Evolutionary conservation across 2,329 filamentous ascomycete genomes (phyloP).

Genomic region (Biscogniauxia mediterranea): DNA sequence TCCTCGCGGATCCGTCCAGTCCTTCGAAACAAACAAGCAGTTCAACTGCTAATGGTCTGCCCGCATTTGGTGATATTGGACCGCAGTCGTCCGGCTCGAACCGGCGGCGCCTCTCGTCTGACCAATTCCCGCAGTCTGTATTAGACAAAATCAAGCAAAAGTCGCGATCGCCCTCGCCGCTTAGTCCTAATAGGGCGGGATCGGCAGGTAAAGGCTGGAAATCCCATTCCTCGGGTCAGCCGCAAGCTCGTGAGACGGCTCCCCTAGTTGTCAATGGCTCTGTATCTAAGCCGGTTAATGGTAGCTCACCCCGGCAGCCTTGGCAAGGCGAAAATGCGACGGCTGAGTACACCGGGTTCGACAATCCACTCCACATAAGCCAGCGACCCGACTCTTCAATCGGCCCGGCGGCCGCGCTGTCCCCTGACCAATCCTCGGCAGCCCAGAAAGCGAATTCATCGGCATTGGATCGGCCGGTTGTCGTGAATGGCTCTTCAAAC

Average conservation of each 20-base stretch:
- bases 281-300: slow-evolving; percentile 29
- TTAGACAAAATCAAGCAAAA: slow-evolving; percentile 53
- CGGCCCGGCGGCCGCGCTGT: slow-evolving; percentile 21
- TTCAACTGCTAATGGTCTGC: slow-evolving; percentile 37
- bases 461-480: slow-evolving; percentile 44
- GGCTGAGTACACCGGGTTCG: slow-evolving; percentile 32
- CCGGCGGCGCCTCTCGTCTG: slow-evolving; percentile 50
- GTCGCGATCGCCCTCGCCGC: slow-evolving; percentile 56
- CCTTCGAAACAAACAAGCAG: slow-evolving; percentile 25
- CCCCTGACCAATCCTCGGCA: slow-evolving; percentile 18
- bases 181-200: slow-evolving; percentile 48
- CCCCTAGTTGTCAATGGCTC: slow-evolving; percentile 45
- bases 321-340: slow-evolving; percentile 27
- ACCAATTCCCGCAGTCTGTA: slow-evolving; percentile 53
- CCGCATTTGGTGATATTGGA: slow-evolving; percentile 48
- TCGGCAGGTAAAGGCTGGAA: slow-evolving; percentile 41
- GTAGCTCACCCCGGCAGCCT: slow-evolving; percentile 28
- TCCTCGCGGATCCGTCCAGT: slow-evolving; percentile 35
- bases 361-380: slow-evolving; percentile 39
- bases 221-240: slow-evolving; percentile 40
- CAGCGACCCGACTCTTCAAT: slow-evolving; percentile 30
- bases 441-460: slow-evolving; percentile 26
- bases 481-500: slow-evolving; percentile 40
- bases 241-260: slow-evolving; percentile 33
- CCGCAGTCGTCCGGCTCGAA: slow-evolving; percentile 36